Base-by-base conservation (phyloP, 2,329 filamentous ascomycete genomes). In the Nemania sp. region DNA sequence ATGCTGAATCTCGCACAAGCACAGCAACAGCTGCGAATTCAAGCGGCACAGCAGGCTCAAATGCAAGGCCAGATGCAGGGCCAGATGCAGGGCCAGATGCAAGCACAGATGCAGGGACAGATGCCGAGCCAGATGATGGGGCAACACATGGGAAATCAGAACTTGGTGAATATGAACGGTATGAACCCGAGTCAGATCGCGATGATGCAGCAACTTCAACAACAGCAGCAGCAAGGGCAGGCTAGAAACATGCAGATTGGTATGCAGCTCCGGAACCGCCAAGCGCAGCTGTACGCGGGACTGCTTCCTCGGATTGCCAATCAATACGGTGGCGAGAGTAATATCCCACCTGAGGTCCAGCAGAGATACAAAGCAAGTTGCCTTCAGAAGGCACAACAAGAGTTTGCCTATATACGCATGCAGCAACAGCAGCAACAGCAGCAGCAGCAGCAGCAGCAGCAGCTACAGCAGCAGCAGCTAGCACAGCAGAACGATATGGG, bases 281-380 rank as follows among this genome's bases (percentile, higher is more conserved):
- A 81, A 5, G 75, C 79, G 6, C 49, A 74, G 2, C 65, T 87
- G 0, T 87, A 82, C 54, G 67, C 77, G 11, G 79, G 79, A 58
- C 76, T 83, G 61, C 70, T 88, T 8, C 72, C 64, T 0, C 57
- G 64, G 0, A 67, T 82, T 2, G 75, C 77, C 0, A 72, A 73
- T 1, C 81, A 81, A 20, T 84, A 78, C 62, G 83, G 83, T 11
- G 80, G 81, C 0, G 64, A 75, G 4, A 81, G 83, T 24, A 81
- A 82, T 32, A 82, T 88, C 3, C 86, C 87, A 0, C 77, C 73
- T 0, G 85, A 88, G 0, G 60, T 80, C 1, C 64, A 84, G 29
- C 81, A 84, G 0, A 80, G 79, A 35, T 82, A 87, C 29, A 86
- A 84, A 74, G 74, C 78, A 20, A 71, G 73, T 1, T 87, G 85